Evolutionary conservation across 306 rosid species (phyloP), one percentile per base, ranked within the genome.

Genomic region (Cicer judaicum): DNA sequence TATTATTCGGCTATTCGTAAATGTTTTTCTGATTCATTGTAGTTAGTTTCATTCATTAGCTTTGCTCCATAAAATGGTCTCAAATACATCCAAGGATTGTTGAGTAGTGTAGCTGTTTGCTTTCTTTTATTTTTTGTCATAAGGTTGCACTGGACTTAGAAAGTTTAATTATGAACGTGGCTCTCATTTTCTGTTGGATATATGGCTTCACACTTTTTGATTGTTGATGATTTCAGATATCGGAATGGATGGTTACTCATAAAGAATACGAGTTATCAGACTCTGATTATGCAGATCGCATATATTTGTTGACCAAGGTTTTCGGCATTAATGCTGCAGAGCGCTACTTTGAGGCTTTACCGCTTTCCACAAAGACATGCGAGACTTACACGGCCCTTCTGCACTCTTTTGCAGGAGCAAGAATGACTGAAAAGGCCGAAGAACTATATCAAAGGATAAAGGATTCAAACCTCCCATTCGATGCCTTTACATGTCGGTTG

Each of bases 281-380:
- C 75, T 79, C 90, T 7, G 98, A 94, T 78, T 86, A 86, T 72
- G 98, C 96, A 54, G 74, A 79, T 68, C 93, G 98, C 82, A 85
- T 94, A 68, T 88, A 91, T 80, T 82, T 94, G 86, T 91, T 91
- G 96, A 82, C 92, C 56, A 90, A 94, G 76, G 97, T 94, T 44
- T 94, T 94, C 15, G 98, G 98, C 74, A 85, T 86, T 54, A 93
- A 91, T 84, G 91, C 97, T 36, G 93, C 96, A 5, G 98, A 91
- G 83, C 88, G 94, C 18, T 94, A 90, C 85, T 94, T 94, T 81
- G 98, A 94, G 79, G 89, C 85, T 59, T 85, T 94, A 13, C 89
- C 96, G 29, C 59, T 8, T 44, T 10, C 85, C 53, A 80, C 86
- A 42, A 94, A 90, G 85, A 91, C 96, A 16, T 73, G 77, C 38